Percentiles rank a stretch among this genome's conserved stretches.
These are phyloP conservation scores for Phytophthora rubi DNA, from an alignment of 352 stramenopile genomes.

Conservation along the genomic window DNA sequence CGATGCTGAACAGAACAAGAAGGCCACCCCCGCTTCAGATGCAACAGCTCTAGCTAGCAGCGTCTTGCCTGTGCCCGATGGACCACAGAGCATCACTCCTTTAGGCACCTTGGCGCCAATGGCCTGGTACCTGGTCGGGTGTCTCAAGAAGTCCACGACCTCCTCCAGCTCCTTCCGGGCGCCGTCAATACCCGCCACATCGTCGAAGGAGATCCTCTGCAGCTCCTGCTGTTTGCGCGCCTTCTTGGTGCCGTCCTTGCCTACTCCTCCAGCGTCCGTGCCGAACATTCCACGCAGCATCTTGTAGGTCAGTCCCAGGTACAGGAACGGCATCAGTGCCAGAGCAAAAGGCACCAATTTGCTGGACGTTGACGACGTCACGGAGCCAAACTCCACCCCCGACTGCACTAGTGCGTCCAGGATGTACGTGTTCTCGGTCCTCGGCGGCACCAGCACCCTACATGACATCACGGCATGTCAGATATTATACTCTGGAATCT, in stretches of 20 bases:
- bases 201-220: slow-evolving; percentile 87
- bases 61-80: slow-evolving; percentile 95
- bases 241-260: slow-evolving; percentile 74
- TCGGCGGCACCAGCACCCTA: slow-evolving; percentile 77
- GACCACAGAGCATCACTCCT: slow-evolving; percentile 94
- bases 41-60: slow-evolving; percentile 93
- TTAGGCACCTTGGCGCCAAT: slow-evolving; percentile 94
- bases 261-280: slow-evolving; percentile 53
- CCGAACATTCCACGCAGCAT: slow-evolving; percentile 80
- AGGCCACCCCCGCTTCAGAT: slow-evolving; percentile 93
- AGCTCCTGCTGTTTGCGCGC: slow-evolving; percentile 39
- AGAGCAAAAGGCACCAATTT: slow-evolving; percentile 63
- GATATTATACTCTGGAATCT: slow-evolving; percentile 16
- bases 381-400: slow-evolving; percentile 74
- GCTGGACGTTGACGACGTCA: slow-evolving; percentile 53
- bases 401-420: slow-evolving; percentile 64
- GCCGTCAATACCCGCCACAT: slow-evolving; percentile 94
- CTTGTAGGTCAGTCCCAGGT: slow-evolving; percentile 84
- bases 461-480: slow-evolving; percentile 7
- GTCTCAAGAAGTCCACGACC: slow-evolving; percentile 96
- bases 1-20: slow-evolving; percentile 96
- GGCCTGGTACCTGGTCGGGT: slow-evolving; percentile 90
- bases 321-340: slow-evolving; percentile 81
- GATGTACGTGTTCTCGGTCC: slow-evolving; percentile 76
- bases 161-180: slow-evolving; percentile 94